Conservation (phyloP, 257 asterid genomes). For the Nicotiana knightiana region DNA sequence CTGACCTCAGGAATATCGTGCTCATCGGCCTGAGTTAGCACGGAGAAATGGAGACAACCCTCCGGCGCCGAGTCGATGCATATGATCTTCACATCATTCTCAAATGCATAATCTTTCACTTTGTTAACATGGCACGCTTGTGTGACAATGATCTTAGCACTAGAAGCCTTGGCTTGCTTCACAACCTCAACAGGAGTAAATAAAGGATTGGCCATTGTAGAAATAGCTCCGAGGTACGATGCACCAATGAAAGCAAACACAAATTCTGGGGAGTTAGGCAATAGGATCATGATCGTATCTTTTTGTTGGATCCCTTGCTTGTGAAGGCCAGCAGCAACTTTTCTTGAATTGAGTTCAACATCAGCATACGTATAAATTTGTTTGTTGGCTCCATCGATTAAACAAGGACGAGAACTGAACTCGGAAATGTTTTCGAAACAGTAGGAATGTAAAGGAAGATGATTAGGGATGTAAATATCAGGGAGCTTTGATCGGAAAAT, state of each 20-base stretch:
- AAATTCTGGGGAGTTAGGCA: slow-evolving; percentile 72
- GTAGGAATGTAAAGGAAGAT: slow-evolving; percentile 66
- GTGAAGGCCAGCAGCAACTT: slow-evolving; percentile 52
- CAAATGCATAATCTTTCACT: slow-evolving; percentile 41
- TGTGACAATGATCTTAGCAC: slow-evolving; percentile 54
- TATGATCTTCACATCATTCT: slow-evolving; percentile 32
- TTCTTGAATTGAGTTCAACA: slow-evolving; percentile 47
- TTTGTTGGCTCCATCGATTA: slow-evolving; percentile 60
- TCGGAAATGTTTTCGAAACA: slow-evolving; percentile 62
- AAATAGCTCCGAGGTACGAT: slow-evolving; percentile 61
- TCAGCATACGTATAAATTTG: slow-evolving; percentile 48
- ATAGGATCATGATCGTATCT: slow-evolving; percentile 75
- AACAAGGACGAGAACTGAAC: slow-evolving; percentile 39
- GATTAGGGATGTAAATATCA: slow-evolving; percentile 69
- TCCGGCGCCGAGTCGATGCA: slow-evolving; percentile 43
- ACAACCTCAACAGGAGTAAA: slow-evolving; percentile 59
- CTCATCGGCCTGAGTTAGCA: slow-evolving; percentile 42
- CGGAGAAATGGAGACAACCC: slow-evolving; percentile 48
- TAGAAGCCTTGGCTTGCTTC: slow-evolving; percentile 69
- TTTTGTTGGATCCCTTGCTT: slow-evolving; percentile 55
- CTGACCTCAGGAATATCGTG: slow-evolving; percentile 35
- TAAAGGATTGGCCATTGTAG: slow-evolving; percentile 85
- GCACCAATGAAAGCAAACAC: slow-evolving; percentile 79
- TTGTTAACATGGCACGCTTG: slow-evolving; percentile 48
- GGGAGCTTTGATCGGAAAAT: slow-evolving; percentile 72